A percentile compares a stretch with the other conserved stretches of the same genome.
These are phyloP conservation scores for Aurifilum marmelostoma DNA, from an alignment of 2,329 filamentous ascomycete species.

Conservation along the genomic window DNA sequence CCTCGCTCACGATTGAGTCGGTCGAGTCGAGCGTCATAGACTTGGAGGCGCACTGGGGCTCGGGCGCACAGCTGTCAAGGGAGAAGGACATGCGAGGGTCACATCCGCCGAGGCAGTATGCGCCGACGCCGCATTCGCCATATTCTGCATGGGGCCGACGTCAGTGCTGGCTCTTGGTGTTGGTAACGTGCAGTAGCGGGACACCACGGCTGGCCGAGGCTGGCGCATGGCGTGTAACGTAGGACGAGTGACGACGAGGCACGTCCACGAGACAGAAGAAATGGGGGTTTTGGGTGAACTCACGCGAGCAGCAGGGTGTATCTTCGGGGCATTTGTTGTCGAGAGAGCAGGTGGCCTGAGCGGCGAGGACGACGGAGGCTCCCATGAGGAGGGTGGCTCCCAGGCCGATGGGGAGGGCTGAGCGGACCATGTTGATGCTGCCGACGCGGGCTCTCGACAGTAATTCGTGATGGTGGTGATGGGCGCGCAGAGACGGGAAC, in stretches of 20 bases:
- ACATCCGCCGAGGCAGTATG: slow-evolving; percentile 94
- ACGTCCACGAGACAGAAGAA: background rate
- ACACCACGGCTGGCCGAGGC: background rate
- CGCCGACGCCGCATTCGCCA: slow-evolving; percentile 88
- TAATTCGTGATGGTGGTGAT: background rate
- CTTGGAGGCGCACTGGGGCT: slow-evolving; percentile 76
- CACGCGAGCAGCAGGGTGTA: slow-evolving; percentile 80
- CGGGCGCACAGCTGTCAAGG: slow-evolving; percentile 83
- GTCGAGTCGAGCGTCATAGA: slow-evolving; percentile 75
- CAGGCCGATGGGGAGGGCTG: slow-evolving; percentile 35
- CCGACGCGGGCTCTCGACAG: background rate
- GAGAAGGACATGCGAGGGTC: slow-evolving; percentile 83
- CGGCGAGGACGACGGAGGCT: slow-evolving; percentile 43
- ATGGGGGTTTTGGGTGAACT: slow-evolving; percentile 41
- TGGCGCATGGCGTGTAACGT: background rate
- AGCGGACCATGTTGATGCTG: slow-evolving; percentile 36
- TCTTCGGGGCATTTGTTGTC: slow-evolving; percentile 69
- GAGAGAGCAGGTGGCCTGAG: slow-evolving; percentile 48
- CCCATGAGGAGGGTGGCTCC: slow-evolving; percentile 44
- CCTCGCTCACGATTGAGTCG: slow-evolving; percentile 70
- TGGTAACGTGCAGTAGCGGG: slow-evolving; percentile 7
- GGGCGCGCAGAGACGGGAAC: background rate
- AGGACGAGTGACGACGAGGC: background rate
- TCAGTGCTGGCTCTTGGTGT: slow-evolving; percentile 22
- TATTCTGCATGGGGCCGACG: slow-evolving; percentile 65